Evolutionary conservation across 768 basidiomycete species (phyloP), one percentile per base, ranked within the genome.

Genomic region (Nidula microcarpa): DNA sequence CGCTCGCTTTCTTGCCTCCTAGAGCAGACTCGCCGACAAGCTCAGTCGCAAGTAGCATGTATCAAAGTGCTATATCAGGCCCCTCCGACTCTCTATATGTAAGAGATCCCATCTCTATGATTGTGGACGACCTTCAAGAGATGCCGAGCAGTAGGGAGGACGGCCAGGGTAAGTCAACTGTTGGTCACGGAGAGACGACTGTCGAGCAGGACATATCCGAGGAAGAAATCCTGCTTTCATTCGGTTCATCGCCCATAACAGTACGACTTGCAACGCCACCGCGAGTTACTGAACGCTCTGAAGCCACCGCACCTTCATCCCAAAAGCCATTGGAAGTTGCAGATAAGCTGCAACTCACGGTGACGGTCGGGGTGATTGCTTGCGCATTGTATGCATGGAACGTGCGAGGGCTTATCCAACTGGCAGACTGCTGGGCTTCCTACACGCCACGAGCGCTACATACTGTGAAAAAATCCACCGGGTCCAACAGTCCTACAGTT

Each of bases 21-120:
- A 64, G 73, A 43, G 51, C 77, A 7, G 58, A 60, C 6, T 82
- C 75, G n/a, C 73, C 77, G 14, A 58, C 72, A 47, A 69, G 65
- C 37, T 84, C 85, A 16, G 68, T 78, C 47, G 67, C 76, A 5
- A 82, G 81, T 59, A 91, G 85, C 68, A 81, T 93, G 77, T 94
- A 92, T 64, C 80, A 87, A 58, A 93, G 90, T 59, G 87, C 87
- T 4, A 58, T 87, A 17, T 86, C 86, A 6, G 33, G 23, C 18
- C 6, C 33, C 6, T 14, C 23, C 17, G 13, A 17, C 17, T 14
- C 48, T 32, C 6, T 30, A 14, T 11, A 33, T 7, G n/a, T 33
- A 43, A 11, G 44, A 43, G 45, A 33, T 37, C 33, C n/a, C 56
- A 6, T 53, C 53, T 36, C 52, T n/a, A 39, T n/a, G 9, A n/a